Conservation (phyloP, 73 alveolate genomes). For the Tetrahymena borealis region DNA sequence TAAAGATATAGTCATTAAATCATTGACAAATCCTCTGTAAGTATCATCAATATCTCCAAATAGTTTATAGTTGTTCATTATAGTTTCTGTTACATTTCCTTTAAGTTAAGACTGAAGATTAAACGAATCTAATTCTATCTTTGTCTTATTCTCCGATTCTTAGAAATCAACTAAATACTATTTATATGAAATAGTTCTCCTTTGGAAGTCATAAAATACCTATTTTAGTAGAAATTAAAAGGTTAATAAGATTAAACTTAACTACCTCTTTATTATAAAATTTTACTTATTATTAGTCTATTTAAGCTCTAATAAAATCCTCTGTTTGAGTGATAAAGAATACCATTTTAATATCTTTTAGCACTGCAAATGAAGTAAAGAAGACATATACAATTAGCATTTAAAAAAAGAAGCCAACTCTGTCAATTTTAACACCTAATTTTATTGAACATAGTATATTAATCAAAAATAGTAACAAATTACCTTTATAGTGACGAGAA, state of each 20-base stretch:
- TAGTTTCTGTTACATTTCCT: neutral
- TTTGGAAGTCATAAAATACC: neutral
- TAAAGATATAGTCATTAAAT: neutral
- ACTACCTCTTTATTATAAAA: neutral
- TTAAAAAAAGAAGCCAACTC: conserved; percentile 4
- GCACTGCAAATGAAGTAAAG: conserved; percentile 6
- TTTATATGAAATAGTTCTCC: neutral
- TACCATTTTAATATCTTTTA: conserved; percentile 6
- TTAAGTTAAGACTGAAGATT: neutral
- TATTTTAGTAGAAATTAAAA: neutral
- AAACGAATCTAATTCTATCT: neutral
- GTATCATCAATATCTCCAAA: neutral
- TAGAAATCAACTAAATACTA: neutral
- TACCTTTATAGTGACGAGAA: conserved; percentile 30
- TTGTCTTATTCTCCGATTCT: neutral
- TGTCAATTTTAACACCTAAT: conserved; percentile 9
- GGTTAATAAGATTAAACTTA: neutral
- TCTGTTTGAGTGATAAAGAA: neutral
- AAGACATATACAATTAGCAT: conserved; percentile 12
- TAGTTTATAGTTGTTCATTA: neutral
- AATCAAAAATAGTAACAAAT: neutral
- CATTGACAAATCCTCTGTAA: neutral
- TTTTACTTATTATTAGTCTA: conserved; percentile 2
- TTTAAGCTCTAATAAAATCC: neutral
- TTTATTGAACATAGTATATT: neutral